Evolutionary conservation across 139 green algal species (phyloP).

Genomic region (Pleodorina starrii): DNA sequence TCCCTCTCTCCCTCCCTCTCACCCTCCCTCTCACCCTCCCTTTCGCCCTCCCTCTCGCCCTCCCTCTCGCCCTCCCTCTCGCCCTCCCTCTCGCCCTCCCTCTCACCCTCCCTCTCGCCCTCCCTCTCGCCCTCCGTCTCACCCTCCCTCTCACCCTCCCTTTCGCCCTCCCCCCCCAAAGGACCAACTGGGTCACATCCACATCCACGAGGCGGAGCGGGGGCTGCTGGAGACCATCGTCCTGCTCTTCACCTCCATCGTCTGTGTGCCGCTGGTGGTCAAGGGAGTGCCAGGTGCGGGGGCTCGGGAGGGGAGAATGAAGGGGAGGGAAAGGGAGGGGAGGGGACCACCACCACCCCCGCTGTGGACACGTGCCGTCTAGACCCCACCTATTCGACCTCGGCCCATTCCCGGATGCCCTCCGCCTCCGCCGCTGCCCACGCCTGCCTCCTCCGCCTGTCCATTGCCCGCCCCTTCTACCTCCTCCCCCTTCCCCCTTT

Average conservation of each 20-base stretch:
- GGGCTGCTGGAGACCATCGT: constrained; percentile 90
- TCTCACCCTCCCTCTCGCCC: neutral
- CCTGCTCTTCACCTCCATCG: constrained; percentile 88
- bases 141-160: neutral
- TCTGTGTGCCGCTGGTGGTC: constrained; percentile 91
- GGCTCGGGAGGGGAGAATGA: too few species aligned
- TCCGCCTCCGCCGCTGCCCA: too few species aligned
- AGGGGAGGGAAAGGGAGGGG: too few species aligned
- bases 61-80: neutral
- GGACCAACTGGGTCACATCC: constrained; percentile 65
- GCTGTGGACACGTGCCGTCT: too few species aligned
- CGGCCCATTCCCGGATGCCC: too few species aligned
- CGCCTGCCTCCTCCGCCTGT: too few species aligned
- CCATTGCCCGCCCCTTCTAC: too few species aligned
- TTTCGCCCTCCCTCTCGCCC: neutral
- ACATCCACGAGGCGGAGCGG: constrained; percentile 80
- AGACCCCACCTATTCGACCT: too few species aligned
- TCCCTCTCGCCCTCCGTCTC: constrained; percentile 2
- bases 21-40: neutral
- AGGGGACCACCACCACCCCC: too few species aligned
- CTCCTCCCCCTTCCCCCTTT: too few species aligned
- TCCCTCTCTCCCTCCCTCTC: too few species aligned
- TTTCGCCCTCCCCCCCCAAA: neutral
- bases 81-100: neutral
- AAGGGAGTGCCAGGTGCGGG: constrained; percentile 63